Base-by-base conservation (phyloP, 495 filamentous ascomycete genomes). In the Hypoxylon subgilvum region DNA sequence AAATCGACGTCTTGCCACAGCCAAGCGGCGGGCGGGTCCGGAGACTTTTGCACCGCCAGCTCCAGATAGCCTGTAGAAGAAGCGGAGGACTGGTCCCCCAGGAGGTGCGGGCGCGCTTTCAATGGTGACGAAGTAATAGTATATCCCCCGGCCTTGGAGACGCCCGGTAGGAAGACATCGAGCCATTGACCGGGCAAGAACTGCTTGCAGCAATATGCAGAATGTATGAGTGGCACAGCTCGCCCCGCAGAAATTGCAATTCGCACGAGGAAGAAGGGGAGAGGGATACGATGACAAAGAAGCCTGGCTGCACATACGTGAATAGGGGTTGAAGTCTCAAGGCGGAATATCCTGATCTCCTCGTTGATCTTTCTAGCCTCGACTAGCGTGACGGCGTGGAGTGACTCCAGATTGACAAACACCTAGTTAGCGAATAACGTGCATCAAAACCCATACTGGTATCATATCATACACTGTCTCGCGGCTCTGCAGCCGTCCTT, bases 131-230 rank as follows among this genome's bases (percentile, higher is more conserved):
- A 93, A n/a, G 89, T 90, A 46, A 95, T 89, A 42, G 89, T 94
- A 76, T 93, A 96, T 4, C 90, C 91, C 6, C 90, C 91, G 2
- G 90, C 86, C 69, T 85, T 82, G 39, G 80, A 54, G 38, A 88
- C 74, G 21, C 72, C 72, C 0, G 90, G 88, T 40, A 88, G 78
- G 64, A 89, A 84, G 4, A 92, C 84, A 67, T 97, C 92, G 46
- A 97, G 79, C 91, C 91, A 97, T 79, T 96, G 92, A 27, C 92
- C 92, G 1, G 92, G 87, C 21, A 86, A 75, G 71, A 93, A 94
- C 82, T 85, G 54, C n/a, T n/a, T n/a, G n/a, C 46, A 63, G 49
- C 51, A 54, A 36, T 59, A 70, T 16, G 2, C 17, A 30, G 14
- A 21, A 16, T 3, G n/a, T 34, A 12, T 13, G n/a, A 34, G 31